Base-by-base conservation (phyloP, 169 alveolate species). In the Eimeria sp. region DNA sequence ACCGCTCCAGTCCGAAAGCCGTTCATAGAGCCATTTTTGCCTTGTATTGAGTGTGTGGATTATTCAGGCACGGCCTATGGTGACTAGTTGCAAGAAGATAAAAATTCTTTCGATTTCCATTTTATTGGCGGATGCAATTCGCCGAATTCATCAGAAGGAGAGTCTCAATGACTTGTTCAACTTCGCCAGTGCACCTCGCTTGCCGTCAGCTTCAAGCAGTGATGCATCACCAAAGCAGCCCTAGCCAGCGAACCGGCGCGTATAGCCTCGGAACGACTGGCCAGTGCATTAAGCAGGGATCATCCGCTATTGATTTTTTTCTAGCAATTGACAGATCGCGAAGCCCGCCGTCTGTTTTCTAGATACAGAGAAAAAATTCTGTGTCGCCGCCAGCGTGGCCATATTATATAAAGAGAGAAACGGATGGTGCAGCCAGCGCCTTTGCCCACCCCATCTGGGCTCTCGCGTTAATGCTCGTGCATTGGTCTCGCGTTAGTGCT, bases 121-220 rank as follows among this genome's bases (percentile, higher is more conserved):
- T 34, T 96, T 98, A 13, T 96, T 98, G 82, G 99, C 99, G 30
- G 99, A 98, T 92, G 98, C 99, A 25, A 98, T 98, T 65, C 97
- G 98, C 57, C 97, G 99, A 30, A 98, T 98, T 61, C 98, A 98
- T 83, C 98, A 98, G 94, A 98, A 98, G 92, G 99, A 98, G 84
- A 94, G 97, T 11, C 95, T 97, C 14, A 96, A 97, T 49, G 98
- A 97, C 83, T 95, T 97, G 25, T 97, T 97, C 87, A 96, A 96
- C 89, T 83, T 83, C 58, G 72, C 78, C 61, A 80, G 89, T 80
- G 89, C 70, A 45, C 27, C 67, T 9, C 89, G 47, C 9, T 34
- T 34, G 83, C 54, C 25, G 18, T 7, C 75, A 65, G 43, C 43
- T 65, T 65, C 75, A 65, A 7, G 43, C 75, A 65, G 75, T 65